phyloP scores from a whole-genome alignment of 768 basidiomycete genomes.

The Xanthoconium stramineum region DNA sequence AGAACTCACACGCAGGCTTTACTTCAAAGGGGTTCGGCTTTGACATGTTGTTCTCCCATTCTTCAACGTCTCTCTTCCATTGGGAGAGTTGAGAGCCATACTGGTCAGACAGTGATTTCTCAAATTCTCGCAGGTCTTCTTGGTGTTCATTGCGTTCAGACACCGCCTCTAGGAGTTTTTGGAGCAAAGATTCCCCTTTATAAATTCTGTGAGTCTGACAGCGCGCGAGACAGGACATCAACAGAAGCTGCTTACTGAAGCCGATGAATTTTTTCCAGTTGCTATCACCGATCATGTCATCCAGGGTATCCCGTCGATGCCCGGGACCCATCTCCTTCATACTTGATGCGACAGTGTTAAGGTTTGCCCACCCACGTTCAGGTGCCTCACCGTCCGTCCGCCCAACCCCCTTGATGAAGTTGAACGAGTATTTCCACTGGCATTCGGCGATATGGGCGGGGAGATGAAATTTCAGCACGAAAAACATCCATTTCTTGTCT shows the following conservation, averaged over 20 bases:
- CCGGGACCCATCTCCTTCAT: neutral
- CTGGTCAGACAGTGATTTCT: neutral
- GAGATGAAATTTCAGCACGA: no score
- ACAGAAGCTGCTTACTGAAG: constrained; percentile 22
- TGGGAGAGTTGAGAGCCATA: neutral
- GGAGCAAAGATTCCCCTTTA: neutral
- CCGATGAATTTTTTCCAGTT: constrained; percentile 28
- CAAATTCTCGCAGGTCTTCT: constrained; percentile 4
- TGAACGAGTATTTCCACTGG: no score
- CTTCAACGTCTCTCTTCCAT: neutral
- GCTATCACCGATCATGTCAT: neutral
- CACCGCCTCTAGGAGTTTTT: neutral
- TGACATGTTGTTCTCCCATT: constrained; percentile 5
- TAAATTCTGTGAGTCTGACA: neutral
- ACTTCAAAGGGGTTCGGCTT: constrained; percentile 13
- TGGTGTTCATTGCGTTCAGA: constrained; percentile 5
- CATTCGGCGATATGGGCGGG: no score
- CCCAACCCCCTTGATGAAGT: neutral
- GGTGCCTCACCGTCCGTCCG: no score
- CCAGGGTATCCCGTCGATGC: neutral
- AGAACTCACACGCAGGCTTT: no score
- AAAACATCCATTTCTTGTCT: no score
- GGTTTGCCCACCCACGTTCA: neutral
- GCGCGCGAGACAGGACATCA: neutral
- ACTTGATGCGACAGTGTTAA: no score